A percentile compares a stretch with the other conserved stretches of the same genome.
Conservation (phyloP, 2,329 filamentous ascomycete genomes). For the Cordyceps farinosa region DNA sequence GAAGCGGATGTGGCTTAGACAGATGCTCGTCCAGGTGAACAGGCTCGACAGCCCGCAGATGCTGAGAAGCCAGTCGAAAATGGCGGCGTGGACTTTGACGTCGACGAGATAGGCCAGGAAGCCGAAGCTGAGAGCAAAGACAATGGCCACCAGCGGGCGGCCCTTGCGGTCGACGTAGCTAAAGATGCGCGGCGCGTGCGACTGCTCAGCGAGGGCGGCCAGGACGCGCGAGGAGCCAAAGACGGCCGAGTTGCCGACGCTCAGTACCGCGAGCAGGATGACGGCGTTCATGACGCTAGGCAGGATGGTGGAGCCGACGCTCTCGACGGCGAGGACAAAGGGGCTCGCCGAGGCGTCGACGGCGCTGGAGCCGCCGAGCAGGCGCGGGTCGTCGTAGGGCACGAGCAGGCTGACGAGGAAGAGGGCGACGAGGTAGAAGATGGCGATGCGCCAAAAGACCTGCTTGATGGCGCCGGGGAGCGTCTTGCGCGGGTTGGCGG, state of each 20-base stretch:
- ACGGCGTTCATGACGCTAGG: slow-evolving; percentile 61
- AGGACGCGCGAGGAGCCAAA: slow-evolving; percentile 57
- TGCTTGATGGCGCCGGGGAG: slow-evolving; percentile 46
- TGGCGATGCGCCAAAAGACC: slow-evolving; percentile 48
- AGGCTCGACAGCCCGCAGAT: slow-evolving; percentile 59
- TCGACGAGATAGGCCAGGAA: slow-evolving; percentile 32
- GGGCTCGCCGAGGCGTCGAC: slow-evolving; percentile 46
- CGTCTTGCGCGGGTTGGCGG: slow-evolving; percentile 47
- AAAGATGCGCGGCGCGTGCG: slow-evolving; percentile 42
- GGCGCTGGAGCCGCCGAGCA: slow-evolving; percentile 36
- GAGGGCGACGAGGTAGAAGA: slow-evolving; percentile 46
- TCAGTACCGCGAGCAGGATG: slow-evolving; percentile 57
- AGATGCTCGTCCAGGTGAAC: slow-evolving; percentile 59
- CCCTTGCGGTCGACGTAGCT: slow-evolving; percentile 43
- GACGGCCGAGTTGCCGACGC: slow-evolving; percentile 56
- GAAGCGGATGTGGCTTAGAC: slow-evolving; percentile 42
- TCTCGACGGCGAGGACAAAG: slow-evolving; percentile 56
- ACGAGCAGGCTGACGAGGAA: slow-evolving; percentile 45
- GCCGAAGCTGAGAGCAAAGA: slow-evolving; percentile 37
- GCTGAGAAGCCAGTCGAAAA: slow-evolving; percentile 52
- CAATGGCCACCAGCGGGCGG: slow-evolving; percentile 39
- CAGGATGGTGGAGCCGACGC: slow-evolving; percentile 52
- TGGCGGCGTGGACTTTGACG: slow-evolving; percentile 23
- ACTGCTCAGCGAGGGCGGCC: slow-evolving; percentile 47
- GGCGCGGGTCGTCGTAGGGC: slow-evolving; percentile 34